Evolutionary conservation across 1,284 basidiomycete species (phyloP).

Genomic region (Cryptococcus deneoformans): DNA sequence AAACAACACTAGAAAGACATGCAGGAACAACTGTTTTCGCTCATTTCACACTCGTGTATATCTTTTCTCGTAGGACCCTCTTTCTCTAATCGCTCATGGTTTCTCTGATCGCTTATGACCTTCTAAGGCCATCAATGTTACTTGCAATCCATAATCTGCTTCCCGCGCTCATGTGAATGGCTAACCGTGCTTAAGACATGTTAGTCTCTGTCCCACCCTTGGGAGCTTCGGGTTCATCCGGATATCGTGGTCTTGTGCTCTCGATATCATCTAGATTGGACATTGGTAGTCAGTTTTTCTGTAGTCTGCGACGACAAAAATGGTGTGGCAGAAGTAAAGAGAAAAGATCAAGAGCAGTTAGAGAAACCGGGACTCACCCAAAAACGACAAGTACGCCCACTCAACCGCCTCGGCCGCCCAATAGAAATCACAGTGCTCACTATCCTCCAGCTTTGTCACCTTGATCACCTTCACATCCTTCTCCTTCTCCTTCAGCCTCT

Average conservation of each 20-base stretch:
- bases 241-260: slow-evolving; percentile 37
- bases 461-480: slow-evolving; percentile 55
- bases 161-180: too few relatives aligned
- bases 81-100: too few relatives aligned
- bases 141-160: too few relatives aligned
- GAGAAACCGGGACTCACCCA: slow-evolving; percentile 34
- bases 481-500: slow-evolving; percentile 53
- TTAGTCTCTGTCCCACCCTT: slow-evolving; percentile 8
- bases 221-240: slow-evolving; percentile 27
- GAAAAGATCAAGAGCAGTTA: not conserved
- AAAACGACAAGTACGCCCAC: slow-evolving; percentile 54
- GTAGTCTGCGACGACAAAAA: not conserved
- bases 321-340: not conserved
- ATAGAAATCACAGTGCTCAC: slow-evolving; percentile 55
- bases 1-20: too few relatives aligned
- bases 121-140: too few relatives aligned
- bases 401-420: slow-evolving; percentile 62
- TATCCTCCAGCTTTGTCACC: slow-evolving; percentile 54
- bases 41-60: too few relatives aligned
- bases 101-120: too few relatives aligned
- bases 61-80: too few relatives aligned
- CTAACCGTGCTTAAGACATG: too few relatives aligned
- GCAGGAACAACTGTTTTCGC: too few relatives aligned
- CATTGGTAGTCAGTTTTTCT: not conserved
- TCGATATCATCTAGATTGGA: slow-evolving; percentile 35